Evolutionary conservation across 495 filamentous ascomycete genomes (phyloP).

Genomic region (Venustampulla echinocandica): DNA sequence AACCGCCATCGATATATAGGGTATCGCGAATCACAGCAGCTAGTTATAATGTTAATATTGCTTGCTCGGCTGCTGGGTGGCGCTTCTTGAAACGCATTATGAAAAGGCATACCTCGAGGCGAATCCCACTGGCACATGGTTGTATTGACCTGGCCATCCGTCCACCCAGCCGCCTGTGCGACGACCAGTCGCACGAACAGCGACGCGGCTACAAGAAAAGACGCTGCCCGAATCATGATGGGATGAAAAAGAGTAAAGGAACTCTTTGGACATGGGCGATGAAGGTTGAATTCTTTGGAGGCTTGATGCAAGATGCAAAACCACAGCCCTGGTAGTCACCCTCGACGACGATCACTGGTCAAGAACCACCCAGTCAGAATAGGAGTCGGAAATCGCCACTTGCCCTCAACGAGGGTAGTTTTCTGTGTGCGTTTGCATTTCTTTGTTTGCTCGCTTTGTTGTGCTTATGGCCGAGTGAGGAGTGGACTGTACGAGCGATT

Average conservation of each 20-base stretch:
- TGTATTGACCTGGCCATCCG: constrained; percentile 35
- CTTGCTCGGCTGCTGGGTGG: not conserved
- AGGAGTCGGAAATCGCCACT: not conserved
- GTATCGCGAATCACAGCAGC: constrained; percentile 56
- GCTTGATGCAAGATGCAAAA: too few relatives aligned
- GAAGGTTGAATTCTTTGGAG: too few relatives aligned
- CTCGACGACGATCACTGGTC: not conserved
- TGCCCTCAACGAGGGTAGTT: not conserved
- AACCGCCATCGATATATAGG: constrained; percentile 61
- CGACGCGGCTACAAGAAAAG: constrained; percentile 6
- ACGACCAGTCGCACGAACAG: constrained; percentile 7
- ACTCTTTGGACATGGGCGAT: too few relatives aligned
- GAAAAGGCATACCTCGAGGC: constrained; percentile 36
- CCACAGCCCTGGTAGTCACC: too few relatives aligned
- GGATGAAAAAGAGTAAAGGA: not conserved
- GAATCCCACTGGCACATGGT: constrained; percentile 51
- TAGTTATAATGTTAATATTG: constrained; percentile 6
- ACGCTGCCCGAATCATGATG: constrained; percentile 9
- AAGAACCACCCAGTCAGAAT: not conserved
- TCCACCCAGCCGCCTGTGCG: constrained; percentile 33
- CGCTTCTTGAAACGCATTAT: not conserved
- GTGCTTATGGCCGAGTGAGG: not conserved
- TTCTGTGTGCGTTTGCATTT: not conserved
- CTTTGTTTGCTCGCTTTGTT: not conserved
- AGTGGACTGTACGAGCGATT: not conserved